Conservation (phyloP, 1,284 basidiomycete genomes). For the Binderoboletus segoi region DNA sequence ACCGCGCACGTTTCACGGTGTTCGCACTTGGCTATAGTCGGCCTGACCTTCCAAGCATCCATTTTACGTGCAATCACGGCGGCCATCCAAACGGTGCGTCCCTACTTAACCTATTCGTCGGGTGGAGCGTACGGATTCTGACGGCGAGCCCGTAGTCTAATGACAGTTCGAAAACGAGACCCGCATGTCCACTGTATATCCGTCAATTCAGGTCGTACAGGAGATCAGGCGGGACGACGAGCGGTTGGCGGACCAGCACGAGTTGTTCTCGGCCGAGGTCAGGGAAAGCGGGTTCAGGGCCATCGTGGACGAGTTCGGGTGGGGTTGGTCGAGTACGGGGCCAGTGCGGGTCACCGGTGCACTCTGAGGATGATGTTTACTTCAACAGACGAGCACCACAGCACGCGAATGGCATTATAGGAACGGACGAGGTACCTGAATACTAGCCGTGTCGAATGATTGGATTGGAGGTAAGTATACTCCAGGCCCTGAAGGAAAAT, state of each 20-base stretch:
- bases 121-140: too few relatives aligned
- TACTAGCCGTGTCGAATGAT: too few relatives aligned
- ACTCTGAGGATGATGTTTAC: too few relatives aligned
- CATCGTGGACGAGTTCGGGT: slow-evolving; percentile 79
- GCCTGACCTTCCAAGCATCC: slow-evolving; percentile 89
- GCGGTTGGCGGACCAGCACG: slow-evolving; percentile 81
- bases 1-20: slow-evolving; percentile 87
- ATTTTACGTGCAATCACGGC: slow-evolving; percentile 98
- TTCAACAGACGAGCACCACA: too few relatives aligned
- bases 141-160: slow-evolving; percentile 40
- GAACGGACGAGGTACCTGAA: too few relatives aligned
- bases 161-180: slow-evolving; percentile 84
- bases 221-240: slow-evolving; percentile 88
- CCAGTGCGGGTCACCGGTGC: too few relatives aligned
- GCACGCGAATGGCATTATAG: too few relatives aligned
- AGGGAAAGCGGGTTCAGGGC: slow-evolving; percentile 83
- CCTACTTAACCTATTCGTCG: too few relatives aligned
- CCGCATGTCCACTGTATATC: slow-evolving; percentile 88
- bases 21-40: slow-evolving; percentile 88
- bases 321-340: slow-evolving; percentile 65
- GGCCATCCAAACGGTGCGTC: slow-evolving; percentile 82
- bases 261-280: slow-evolving; percentile 86
- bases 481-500: too few relatives aligned
- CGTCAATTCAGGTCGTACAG: slow-evolving; percentile 84
- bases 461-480: too few relatives aligned